These are phyloP conservation scores for Graphilbum sp. DNA, from an alignment of 2,329 filamentous ascomycete species.

Conservation along the genomic window DNA sequence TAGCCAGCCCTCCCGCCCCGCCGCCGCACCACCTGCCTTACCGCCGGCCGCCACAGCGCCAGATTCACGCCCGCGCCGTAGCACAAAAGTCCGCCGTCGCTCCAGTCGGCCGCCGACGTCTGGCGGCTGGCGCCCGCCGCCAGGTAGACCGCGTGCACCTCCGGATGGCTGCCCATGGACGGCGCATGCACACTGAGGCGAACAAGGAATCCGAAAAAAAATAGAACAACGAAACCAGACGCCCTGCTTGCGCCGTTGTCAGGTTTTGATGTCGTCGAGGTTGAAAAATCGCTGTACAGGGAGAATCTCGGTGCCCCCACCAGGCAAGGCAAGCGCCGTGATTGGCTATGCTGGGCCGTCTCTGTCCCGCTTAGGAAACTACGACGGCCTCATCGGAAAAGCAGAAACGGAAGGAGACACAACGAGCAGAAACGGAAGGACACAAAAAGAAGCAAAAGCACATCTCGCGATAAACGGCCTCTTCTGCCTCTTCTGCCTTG, in stretches of 20 bases:
- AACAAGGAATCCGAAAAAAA: no score
- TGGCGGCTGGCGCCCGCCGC: constrained; percentile 82
- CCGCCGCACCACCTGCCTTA: constrained; percentile 23
- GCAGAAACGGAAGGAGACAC: no score
- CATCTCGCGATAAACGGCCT: no score
- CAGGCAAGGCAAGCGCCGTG: constrained; percentile 4
- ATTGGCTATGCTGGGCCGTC: constrained; percentile 17
- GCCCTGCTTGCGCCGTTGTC: no score
- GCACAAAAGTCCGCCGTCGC: constrained; percentile 53
- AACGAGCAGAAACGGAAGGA: no score
- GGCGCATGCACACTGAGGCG: no score
- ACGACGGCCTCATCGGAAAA: no score
- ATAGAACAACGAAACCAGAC: no score
- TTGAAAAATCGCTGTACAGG: neutral
- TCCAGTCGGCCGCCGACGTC: constrained; percentile 82
- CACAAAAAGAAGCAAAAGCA: no score
- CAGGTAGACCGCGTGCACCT: constrained; percentile 32
- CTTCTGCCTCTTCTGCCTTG: no score
- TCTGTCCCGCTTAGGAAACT: neutral
- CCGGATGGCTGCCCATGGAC: neutral
- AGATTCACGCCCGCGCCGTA: constrained; percentile 84
- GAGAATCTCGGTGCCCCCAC: no score
- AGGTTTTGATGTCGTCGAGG: neutral
- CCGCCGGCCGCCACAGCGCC: constrained; percentile 70
- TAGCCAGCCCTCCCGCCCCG: neutral